A percentile compares a stretch with the other conserved stretches of the same genome.
These are phyloP conservation scores for Clavispora carvajalis DNA, from an alignment of 805 yeast species.

Conservation along the genomic window DNA sequence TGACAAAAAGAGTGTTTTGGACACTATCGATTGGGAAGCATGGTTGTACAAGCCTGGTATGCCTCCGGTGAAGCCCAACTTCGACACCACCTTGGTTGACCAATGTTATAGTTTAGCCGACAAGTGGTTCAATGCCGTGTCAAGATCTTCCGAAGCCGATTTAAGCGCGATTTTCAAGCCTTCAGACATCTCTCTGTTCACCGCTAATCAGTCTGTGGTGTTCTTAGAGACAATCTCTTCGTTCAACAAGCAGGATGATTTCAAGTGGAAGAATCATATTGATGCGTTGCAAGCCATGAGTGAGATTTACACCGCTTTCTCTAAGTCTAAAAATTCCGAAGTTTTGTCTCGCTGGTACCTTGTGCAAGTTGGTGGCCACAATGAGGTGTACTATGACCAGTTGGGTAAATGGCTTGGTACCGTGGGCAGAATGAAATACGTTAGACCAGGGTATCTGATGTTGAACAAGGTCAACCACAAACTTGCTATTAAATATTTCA, in stretches of 20 bases:
- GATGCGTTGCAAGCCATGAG: slow-evolving; percentile 29
- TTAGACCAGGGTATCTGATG: slow-evolving; percentile 75
- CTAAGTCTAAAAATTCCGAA: slow-evolving; percentile 67
- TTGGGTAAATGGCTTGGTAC: slow-evolving; percentile 84
- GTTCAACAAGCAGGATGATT: slow-evolving; percentile 37
- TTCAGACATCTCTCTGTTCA: slow-evolving; percentile 51
- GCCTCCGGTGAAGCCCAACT: slow-evolving; percentile 76
- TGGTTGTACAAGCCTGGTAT: slow-evolving; percentile 83
- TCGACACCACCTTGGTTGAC: slow-evolving; percentile 75
- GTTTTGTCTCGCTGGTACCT: slow-evolving; percentile 73
- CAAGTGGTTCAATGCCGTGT: slow-evolving; percentile 51
- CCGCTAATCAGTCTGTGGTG: slow-evolving; percentile 73
- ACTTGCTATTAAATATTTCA: slow-evolving; percentile 63
- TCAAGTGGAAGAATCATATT: slow-evolving; percentile 33
- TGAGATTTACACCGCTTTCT: slow-evolving; percentile 35
- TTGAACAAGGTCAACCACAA: slow-evolving; percentile 59
- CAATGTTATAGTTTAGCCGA: slow-evolving; percentile 61
- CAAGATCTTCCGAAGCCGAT: slow-evolving; percentile 6
- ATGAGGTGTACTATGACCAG: slow-evolving; percentile 40
- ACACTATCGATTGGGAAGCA: slow-evolving; percentile 74
- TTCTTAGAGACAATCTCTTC: slow-evolving; percentile 66
- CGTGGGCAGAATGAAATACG: slow-evolving; percentile 93
- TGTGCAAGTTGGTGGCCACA: slow-evolving; percentile 54
- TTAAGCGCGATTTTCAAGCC: slow-evolving; percentile 30
- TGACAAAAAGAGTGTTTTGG: slow-evolving; percentile 47